These are phyloP conservation scores for Eimeria sp. DNA, from an alignment of 169 alveolate species.

Conservation along the genomic window DNA sequence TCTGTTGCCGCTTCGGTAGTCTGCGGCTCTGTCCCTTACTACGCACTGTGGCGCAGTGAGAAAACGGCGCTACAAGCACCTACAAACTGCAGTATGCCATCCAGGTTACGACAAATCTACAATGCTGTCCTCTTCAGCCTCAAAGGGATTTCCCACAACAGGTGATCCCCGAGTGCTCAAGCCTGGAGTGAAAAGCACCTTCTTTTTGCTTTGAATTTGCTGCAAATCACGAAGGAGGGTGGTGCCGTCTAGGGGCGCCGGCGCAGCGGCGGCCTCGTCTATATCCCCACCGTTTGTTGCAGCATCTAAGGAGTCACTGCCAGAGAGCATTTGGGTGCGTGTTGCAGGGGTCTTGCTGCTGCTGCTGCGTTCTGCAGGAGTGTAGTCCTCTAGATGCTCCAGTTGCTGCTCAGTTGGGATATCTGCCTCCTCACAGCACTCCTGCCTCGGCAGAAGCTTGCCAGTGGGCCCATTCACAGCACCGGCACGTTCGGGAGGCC, in stretches of 20 bases:
- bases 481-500: not conserved
- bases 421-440: not conserved
- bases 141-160: conserved; percentile 1
- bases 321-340: not conserved
- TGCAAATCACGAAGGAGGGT: conserved; percentile 39
- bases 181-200: conserved; percentile 40
- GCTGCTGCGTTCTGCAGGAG: conserved; percentile 21
- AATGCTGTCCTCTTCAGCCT: conserved; percentile 21
- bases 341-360: not conserved
- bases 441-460: not conserved
- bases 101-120: conserved; percentile 9
- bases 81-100: not conserved
- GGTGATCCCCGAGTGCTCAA: not conserved
- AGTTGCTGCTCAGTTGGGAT: not conserved
- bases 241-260: conserved; percentile 12
- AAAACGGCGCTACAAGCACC: not conserved
- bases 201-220: conserved; percentile 25
- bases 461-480: not conserved
- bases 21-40: not conserved
- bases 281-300: not conserved
- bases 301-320: not conserved
- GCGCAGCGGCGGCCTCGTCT: not conserved
- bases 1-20: not conserved
- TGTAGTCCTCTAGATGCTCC: not conserved
- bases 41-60: not conserved